These are phyloP conservation scores for Terana coerulea DNA, from an alignment of 768 basidiomycete genomes.

Conservation along the genomic window DNA sequence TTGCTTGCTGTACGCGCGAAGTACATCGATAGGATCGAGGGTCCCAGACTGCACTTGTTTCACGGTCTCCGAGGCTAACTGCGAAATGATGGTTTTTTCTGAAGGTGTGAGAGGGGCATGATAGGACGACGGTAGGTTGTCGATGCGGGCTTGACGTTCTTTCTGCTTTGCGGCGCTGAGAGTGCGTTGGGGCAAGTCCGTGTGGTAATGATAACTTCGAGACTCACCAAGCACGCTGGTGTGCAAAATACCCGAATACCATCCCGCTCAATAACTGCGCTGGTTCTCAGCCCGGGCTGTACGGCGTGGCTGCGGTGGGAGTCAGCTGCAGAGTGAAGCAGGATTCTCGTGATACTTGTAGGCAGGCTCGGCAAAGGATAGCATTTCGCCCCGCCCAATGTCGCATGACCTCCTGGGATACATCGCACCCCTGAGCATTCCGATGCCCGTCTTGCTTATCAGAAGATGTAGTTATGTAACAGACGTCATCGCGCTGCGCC, in stretches of 20 bases:
- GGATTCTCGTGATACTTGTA: too few relatives aligned
- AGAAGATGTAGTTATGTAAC: not conserved
- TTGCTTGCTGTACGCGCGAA: slow-evolving; percentile 34
- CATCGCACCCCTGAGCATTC: not conserved
- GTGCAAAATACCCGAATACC: slow-evolving; percentile 20
- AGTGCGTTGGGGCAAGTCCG: not conserved
- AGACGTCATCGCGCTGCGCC: too few relatives aligned
- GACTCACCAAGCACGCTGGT: slow-evolving; percentile 23
- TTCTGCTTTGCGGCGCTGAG: slow-evolving; percentile 21
- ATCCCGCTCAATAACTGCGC: not conserved
- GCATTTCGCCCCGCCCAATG: too few relatives aligned
- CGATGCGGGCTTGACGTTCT: slow-evolving; percentile 24
- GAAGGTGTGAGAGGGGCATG: slow-evolving; percentile 14
- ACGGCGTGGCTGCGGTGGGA: too few relatives aligned
- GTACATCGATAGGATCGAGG: slow-evolving; percentile 20
- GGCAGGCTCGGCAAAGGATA: too few relatives aligned
- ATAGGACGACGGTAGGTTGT: slow-evolving; percentile 19
- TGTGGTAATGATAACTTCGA: not conserved
- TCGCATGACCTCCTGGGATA: not conserved
- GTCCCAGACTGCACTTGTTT: slow-evolving; percentile 19
- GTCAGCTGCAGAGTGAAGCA: too few relatives aligned
- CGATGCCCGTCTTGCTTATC: not conserved
- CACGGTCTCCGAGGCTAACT: slow-evolving; percentile 20
- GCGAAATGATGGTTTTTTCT: slow-evolving; percentile 20
- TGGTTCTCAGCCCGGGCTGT: not conserved